Conservation (phyloP, 1,284 basidiomycete genomes). For the Ceratobasidium sp. region DNA sequence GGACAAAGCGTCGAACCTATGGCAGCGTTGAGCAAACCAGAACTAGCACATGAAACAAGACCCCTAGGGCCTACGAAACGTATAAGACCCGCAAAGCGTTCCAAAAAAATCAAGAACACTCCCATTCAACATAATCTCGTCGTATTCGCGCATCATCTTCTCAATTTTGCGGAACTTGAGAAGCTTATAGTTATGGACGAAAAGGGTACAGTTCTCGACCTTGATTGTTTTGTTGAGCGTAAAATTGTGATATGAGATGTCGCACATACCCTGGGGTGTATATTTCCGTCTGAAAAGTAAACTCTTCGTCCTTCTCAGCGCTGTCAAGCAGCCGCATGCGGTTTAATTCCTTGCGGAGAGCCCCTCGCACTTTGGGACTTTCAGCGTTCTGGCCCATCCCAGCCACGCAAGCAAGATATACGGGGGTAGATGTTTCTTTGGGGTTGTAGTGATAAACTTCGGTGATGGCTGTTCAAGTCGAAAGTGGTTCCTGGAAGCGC, state of each 20-base stretch:
- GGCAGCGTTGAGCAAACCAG: conserved; percentile 20
- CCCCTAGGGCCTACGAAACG: not conserved
- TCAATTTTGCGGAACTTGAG: not conserved
- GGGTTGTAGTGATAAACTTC: too few relatives aligned
- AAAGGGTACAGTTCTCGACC: not conserved
- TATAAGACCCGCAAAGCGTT: not conserved
- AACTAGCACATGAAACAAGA: too few relatives aligned
- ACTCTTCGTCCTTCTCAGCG: not conserved
- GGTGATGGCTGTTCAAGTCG: not conserved
- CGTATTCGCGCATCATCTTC: not conserved
- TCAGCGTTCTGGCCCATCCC: too few relatives aligned
- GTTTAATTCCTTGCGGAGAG: too few relatives aligned
- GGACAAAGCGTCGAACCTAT: not conserved
- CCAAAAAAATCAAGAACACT: not conserved
- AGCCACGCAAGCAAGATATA: too few relatives aligned
- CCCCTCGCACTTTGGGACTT: too few relatives aligned
- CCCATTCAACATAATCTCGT: not conserved
- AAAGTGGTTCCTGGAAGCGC: not conserved
- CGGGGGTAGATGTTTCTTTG: too few relatives aligned
- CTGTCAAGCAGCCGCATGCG: not conserved
- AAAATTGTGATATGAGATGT: not conserved
- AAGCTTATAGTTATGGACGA: not conserved
- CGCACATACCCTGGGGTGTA: not conserved
- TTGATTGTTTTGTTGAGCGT: not conserved
- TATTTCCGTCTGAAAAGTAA: not conserved